Evolutionary conservation across 2,329 filamentous ascomycete species (phyloP).

Genomic region (Clarireedia monteithiana): DNA sequence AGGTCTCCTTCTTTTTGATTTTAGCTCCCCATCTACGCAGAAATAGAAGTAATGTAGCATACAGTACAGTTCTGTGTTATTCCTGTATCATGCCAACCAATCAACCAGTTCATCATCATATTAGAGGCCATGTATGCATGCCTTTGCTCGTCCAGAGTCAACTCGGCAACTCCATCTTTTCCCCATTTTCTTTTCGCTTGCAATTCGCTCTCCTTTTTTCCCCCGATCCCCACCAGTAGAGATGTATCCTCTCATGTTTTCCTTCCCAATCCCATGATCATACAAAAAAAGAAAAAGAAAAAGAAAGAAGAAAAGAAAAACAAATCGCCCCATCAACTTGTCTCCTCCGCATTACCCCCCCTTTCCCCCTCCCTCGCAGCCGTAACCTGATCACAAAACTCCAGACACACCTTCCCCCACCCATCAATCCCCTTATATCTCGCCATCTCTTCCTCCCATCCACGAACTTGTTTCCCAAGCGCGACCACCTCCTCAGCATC

Average conservation of each 20-base stretch:
- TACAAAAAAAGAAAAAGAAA: neutral
- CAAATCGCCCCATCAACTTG: neutral
- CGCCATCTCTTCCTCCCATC: constrained; percentile 37
- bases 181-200: too few species aligned
- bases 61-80: too few species aligned
- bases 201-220: too few species aligned
- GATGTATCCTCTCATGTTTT: neutral
- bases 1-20: too few species aligned
- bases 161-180: too few species aligned
- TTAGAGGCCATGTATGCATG: too few species aligned
- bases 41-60: too few species aligned
- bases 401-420: constrained; percentile 29
- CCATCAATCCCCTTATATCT: constrained; percentile 37
- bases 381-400: constrained; percentile 14
- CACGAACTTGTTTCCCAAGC: constrained; percentile 36
- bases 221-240: too few species aligned
- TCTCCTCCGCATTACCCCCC: neutral
- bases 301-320: neutral
- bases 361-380: neutral
- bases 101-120: too few species aligned
- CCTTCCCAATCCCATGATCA: neutral
- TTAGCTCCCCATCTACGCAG: too few species aligned
- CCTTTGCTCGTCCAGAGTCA: too few species aligned
- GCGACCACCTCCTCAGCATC: constrained; percentile 34
- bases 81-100: too few species aligned